Base-by-base conservation (phyloP, 2,329 filamentous ascomycete genomes). In the Alternaria infectoria region DNA sequence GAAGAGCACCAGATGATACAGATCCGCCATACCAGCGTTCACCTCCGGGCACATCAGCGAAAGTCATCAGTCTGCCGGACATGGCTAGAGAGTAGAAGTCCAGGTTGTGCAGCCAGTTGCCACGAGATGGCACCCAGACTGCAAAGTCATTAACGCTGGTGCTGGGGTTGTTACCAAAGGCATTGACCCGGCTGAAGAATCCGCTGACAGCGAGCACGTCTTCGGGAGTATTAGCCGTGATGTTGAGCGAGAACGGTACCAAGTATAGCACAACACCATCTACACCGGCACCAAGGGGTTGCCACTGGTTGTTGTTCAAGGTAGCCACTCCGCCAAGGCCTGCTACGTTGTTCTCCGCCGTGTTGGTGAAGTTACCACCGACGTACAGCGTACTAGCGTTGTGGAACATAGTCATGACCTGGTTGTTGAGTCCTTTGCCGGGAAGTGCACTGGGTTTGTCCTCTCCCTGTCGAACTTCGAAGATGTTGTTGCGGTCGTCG, bases 71-170 rank as follows among this genome's bases (percentile, higher is more conserved):
- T 59, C 89, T 83, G 40, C 96, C 96, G 61, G 86, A 85, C 71
- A 96, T 87, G 7, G 87, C 84, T 58, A 92, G 89, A 30, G 89
- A 85, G 8, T 87, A 81, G 7, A 88, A 83, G 11, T 80, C 72
- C 17, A 97, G 82, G 69, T 96, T 96, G 75, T 93, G 89, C 15
- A 99, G 84, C 96, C 96, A 99, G 76, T 96, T 96, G 61, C 85
- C 86, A 65, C 87, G 85, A 4, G 93, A 96, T 4, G 92, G 92
- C 8, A 98, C 90, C 96, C 96, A 99, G 40, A 98, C 85, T 13
- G 93, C 95, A 73, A 99, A 93, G 3, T 94, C 93, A 54, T 88
- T 81, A 1, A 89, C 91, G 9, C 86, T 73, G 26, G 90, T 85
- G 10, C 88, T 86, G 7, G 85, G 79, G 68, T 90, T 90, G 67